Conservation (phyloP, 1,284 basidiomycete species). For the Cutaneotrichosporon sp. region DNA sequence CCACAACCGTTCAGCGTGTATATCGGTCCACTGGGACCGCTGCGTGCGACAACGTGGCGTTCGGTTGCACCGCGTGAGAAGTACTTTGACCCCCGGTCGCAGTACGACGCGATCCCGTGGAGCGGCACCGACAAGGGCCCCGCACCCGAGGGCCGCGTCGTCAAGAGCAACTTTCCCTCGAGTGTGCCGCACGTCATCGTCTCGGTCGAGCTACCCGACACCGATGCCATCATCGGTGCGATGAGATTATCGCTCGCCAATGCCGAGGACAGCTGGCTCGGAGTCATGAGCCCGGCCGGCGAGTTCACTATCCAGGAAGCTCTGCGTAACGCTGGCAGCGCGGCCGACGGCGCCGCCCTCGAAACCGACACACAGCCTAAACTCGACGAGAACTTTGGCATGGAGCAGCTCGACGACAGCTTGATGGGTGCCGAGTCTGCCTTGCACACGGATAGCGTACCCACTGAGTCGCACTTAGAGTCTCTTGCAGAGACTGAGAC, state of each 20-base stretch:
- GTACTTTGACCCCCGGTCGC: slow-evolving; percentile 16
- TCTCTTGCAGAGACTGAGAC: not conserved
- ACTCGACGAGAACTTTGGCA: slow-evolving; percentile 4
- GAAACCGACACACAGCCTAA: not conserved
- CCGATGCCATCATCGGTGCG: slow-evolving; percentile 27
- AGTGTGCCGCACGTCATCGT: slow-evolving; percentile 35
- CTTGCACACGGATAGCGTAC: not conserved
- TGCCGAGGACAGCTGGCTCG: slow-evolving; percentile 13
- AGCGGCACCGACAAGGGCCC: not conserved
- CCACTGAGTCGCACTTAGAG: not conserved
- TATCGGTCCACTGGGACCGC: slow-evolving; percentile 79
- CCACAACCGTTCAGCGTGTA: slow-evolving; percentile 64
- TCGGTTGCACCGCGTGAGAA: slow-evolving; percentile 31
- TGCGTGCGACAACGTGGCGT: slow-evolving; percentile 49
- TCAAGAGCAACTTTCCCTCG: slow-evolving; percentile 31
- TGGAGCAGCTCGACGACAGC: slow-evolving; percentile 2
- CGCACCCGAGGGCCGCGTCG: slow-evolving; percentile 11
- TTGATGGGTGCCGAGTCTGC: not conserved
- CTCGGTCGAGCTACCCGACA: slow-evolving; percentile 31
- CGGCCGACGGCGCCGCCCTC: not conserved
- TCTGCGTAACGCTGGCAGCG: slow-evolving; percentile 21
- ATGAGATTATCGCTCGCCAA: slow-evolving; percentile 20
- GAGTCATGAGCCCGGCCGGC: slow-evolving; percentile 9
- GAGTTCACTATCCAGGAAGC: slow-evolving; percentile 31
- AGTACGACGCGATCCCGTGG: slow-evolving; percentile 19